Evolutionary conservation across 176 grass and related monocot genomes (phyloP), one percentile per base, ranked within the genome.

Genomic region (Tillandsia leiboldiana): DNA sequence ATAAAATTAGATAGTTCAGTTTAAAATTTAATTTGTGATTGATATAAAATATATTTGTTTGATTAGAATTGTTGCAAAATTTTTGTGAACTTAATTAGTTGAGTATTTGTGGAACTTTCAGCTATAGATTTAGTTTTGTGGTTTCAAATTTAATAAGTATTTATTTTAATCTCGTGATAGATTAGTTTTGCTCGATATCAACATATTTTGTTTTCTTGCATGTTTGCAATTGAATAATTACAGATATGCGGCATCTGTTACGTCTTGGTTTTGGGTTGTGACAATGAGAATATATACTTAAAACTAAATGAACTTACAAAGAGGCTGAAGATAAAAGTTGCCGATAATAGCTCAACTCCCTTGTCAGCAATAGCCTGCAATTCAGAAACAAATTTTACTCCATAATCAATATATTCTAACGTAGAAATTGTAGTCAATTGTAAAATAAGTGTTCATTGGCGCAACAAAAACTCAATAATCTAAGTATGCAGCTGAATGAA

Each of bases 341-440:
- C 15, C 2, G 86, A 92, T 13, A 97, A 64, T 24, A 92, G 72
- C 84, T 92, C 86, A 0, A 97, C 70, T 51, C 94, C 94, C 68
- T 72, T 87, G 71, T 97, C 94, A 70, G 94, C 89, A 67, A 97
- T 84, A 3, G 86, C 89, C 94, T 97, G 78, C 79, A 87, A 75
- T 28, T 5, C 82, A 51, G 12, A 67, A 67, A 70, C 9, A 50
- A 56, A 52, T 66, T 66, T 51, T 1, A 27, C 26, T 28, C 68
- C 48, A 26, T 72, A 20, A 58, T n/a, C 11, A 68, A 68, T 64
- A 65, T 48, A 52, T 61, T 54, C 8, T 29, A 70, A 61, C 33
- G 5, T 26, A 83, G 22, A 49, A 13, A 10, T 50, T 11, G 8
- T 50, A 61, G n/a, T 77, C 51, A 49, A 66, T 11, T 56, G 53